Evolutionary conservation across 768 basidiomycete species (phyloP).

Genomic region (Cystobasidium onofrii): DNA sequence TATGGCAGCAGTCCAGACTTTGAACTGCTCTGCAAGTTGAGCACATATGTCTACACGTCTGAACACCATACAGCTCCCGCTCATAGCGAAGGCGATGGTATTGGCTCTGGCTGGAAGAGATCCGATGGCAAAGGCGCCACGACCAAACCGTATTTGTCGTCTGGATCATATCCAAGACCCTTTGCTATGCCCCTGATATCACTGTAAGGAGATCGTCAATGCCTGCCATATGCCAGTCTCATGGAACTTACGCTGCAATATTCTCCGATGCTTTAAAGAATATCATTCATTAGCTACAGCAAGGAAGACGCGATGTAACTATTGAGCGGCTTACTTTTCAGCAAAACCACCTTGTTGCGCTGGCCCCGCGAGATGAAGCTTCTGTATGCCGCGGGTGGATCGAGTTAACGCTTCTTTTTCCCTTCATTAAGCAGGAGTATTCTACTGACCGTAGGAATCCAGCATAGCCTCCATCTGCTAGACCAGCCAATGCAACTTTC

Average conservation of each 20-base stretch:
- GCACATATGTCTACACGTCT: too few species aligned
- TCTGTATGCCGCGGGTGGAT: background rate
- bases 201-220: background rate
- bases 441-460: background rate
- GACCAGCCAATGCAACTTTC: background rate
- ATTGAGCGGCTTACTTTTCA: slow-evolving; percentile 1
- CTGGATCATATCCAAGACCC: background rate
- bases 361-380: background rate
- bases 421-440: background rate
- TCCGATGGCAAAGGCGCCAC: background rate
- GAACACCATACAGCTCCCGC: too few species aligned
- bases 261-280: background rate
- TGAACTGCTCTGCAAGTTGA: too few species aligned
- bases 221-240: background rate
- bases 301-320: too few species aligned
- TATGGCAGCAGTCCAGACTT: too few species aligned
- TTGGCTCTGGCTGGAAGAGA: background rate
- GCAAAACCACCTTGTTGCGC: background rate
- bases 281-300: too few species aligned
- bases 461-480: background rate
- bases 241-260: background rate
- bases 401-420: background rate
- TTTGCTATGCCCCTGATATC: background rate
- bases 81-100: background rate
- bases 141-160: background rate